Evolutionary conservation across 331 rosid genomes (phyloP).

Genomic region (Ulmus americana): DNA sequence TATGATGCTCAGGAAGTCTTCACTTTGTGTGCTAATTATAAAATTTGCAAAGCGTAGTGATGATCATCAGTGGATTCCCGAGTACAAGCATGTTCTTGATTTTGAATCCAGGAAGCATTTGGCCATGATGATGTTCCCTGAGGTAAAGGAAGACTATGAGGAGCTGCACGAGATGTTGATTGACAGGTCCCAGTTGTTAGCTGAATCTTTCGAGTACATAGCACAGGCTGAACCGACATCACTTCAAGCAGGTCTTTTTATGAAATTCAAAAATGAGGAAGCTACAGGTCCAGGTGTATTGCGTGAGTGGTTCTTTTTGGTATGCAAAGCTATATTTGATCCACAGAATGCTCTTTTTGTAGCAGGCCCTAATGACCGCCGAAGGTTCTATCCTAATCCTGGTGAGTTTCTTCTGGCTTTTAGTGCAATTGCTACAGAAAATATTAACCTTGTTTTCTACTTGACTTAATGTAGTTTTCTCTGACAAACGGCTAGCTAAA

Average conservation of each 20-base stretch:
- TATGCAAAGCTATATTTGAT: constrained; percentile 65
- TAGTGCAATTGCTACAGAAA: constrained; percentile 1
- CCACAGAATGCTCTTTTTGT: constrained; percentile 63
- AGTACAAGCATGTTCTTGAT: constrained; percentile 45
- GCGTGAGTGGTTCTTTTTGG: constrained; percentile 82
- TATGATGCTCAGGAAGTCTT: constrained; percentile 31
- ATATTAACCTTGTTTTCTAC: neutral
- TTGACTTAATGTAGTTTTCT: neutral
- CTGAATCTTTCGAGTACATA: constrained; percentile 66
- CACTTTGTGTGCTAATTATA: constrained; percentile 37
- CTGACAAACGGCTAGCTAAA: neutral
- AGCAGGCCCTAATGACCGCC: constrained; percentile 64
- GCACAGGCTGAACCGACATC: constrained; percentile 37
- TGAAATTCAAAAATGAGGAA: constrained; percentile 78
- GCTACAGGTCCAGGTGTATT: constrained; percentile 88
- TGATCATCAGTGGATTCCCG: constrained; percentile 58
- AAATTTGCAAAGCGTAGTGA: constrained; percentile 37
- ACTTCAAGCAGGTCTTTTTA: constrained; percentile 50
- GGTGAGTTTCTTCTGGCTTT: constrained; percentile 37
- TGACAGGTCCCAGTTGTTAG: constrained; percentile 63
- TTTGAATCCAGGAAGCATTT: constrained; percentile 72
- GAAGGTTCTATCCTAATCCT: constrained; percentile 80
- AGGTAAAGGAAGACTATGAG: constrained; percentile 48
- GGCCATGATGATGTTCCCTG: constrained; percentile 62
- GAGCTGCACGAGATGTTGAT: constrained; percentile 77